Conservation (phyloP, 192 early-diverging fungal species). For the Entomortierella lignicola region DNA sequence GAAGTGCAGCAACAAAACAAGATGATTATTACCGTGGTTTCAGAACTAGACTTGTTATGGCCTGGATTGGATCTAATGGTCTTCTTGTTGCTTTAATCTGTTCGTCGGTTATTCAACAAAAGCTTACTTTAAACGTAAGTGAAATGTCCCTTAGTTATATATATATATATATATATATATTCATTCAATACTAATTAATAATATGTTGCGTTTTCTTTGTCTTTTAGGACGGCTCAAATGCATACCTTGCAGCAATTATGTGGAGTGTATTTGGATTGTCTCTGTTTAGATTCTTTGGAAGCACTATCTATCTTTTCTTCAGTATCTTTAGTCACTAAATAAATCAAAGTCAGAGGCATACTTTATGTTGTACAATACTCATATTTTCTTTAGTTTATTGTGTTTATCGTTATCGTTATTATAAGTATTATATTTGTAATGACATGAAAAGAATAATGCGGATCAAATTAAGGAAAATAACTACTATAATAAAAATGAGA, state of each 20-base stretch:
- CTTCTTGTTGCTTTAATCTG: constrained; percentile 73
- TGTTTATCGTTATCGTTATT: not conserved
- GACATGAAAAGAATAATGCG: not conserved
- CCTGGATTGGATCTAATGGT: constrained; percentile 83
- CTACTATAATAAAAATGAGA: not conserved
- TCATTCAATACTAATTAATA: not conserved
- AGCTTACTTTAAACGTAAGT: constrained; percentile 42
- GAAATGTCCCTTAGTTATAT: not conserved
- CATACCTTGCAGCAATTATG: constrained; percentile 76
- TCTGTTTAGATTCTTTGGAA: constrained; percentile 77
- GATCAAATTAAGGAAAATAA: not conserved
- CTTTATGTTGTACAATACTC: not conserved
- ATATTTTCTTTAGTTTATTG: too few relatives aligned
- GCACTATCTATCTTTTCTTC: constrained; percentile 72
- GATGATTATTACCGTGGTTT: constrained; percentile 86
- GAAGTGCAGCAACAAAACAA: constrained; percentile 61
- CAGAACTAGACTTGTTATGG: constrained; percentile 77
- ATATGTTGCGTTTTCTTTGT: not conserved
- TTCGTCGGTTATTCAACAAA: constrained; percentile 29
- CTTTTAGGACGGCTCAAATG: constrained; percentile 51
- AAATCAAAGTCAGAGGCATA: not conserved
- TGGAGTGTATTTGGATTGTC: constrained; percentile 81
- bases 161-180: not conserved
- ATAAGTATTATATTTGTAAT: not conserved
- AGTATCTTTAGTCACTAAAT: constrained; percentile 61